Percentiles rank a stretch among this genome's conserved stretches.
Evolutionary conservation across 331 rosid genomes (phyloP).

Genomic region (Cydonia oblonga): DNA sequence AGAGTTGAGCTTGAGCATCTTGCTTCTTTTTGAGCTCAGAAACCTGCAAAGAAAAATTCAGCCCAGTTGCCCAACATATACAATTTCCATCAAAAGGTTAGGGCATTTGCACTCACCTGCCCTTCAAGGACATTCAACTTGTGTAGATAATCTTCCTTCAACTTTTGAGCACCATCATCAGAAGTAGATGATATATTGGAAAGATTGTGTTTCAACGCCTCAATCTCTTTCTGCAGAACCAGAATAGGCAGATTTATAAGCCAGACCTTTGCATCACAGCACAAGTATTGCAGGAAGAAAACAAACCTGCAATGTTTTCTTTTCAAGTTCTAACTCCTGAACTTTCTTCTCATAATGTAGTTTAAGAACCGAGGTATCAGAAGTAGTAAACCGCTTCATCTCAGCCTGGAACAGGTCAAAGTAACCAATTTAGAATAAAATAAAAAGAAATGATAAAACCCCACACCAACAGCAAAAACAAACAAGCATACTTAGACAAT

Average conservation of each 20-base stretch:
- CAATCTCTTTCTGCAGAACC: constrained; percentile 71
- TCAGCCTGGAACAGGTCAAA: constrained; percentile 52
- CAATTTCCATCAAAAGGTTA: background rate
- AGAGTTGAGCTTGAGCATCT: constrained; percentile 79
- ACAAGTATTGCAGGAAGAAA: constrained; percentile 2
- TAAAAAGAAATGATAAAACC: background rate
- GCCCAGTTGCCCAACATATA: background rate
- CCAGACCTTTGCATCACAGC: constrained; percentile 5
- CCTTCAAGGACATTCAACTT: constrained; percentile 75
- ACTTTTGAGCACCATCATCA: constrained; percentile 77
- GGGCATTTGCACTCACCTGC: constrained; percentile 41
- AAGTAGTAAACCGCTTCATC: constrained; percentile 58
- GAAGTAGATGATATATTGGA: constrained; percentile 56
- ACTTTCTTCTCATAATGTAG: constrained; percentile 87
- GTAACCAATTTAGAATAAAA: background rate
- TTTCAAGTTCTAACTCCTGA: constrained; percentile 77
- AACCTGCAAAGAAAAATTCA: constrained; percentile 48
- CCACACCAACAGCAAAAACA: background rate
- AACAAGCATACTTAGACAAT: background rate
- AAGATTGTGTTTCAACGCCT: constrained; percentile 52
- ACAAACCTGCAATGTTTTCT: constrained; percentile 68
- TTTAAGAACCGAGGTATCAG: constrained; percentile 54
- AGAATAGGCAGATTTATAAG: constrained; percentile 6
- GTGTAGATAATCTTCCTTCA: constrained; percentile 81
- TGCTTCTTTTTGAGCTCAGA: constrained; percentile 77